phyloP scores from a whole-genome alignment of 2,329 filamentous ascomycete species.

The Aspergillus jensenii region DNA sequence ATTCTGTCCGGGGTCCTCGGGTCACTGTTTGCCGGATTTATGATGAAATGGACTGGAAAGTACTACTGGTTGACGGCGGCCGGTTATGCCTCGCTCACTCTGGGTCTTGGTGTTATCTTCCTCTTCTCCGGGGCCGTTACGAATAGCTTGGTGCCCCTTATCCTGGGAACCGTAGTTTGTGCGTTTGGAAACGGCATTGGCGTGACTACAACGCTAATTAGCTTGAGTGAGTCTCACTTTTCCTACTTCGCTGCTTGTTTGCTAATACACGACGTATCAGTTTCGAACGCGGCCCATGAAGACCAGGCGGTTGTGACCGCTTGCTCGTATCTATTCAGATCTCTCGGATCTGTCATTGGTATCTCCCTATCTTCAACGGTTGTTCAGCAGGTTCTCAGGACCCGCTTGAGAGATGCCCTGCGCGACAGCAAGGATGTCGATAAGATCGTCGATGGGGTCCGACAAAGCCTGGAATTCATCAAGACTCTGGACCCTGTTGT shows the following conservation, averaged over 20 bases:
- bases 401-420: constrained; percentile 55
- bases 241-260: background rate
- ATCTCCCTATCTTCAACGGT: constrained; percentile 70
- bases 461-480: constrained; percentile 70
- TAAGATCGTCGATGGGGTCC: constrained; percentile 66
- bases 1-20: constrained; percentile 64
- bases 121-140: constrained; percentile 57
- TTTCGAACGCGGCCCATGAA: constrained; percentile 65
- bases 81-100: constrained; percentile 54
- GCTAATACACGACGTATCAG: constrained; percentile 31
- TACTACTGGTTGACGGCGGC: constrained; percentile 69
- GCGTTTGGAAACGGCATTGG: constrained; percentile 59
- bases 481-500: constrained; percentile 61
- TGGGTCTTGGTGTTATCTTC: constrained; percentile 58
- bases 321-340: constrained; percentile 78
- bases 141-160: constrained; percentile 53
- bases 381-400: constrained; percentile 67
- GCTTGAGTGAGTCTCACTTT: constrained; percentile 50
- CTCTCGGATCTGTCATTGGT: constrained; percentile 65
- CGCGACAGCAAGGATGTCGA: constrained; percentile 59
- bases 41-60: constrained; percentile 69
- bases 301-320: constrained; percentile 76
- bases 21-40: constrained; percentile 62
- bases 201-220: constrained; percentile 71
- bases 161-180: constrained; percentile 57